Base-by-base conservation (phyloP, 345 rosid species). In the Geranium brycei region DNA sequence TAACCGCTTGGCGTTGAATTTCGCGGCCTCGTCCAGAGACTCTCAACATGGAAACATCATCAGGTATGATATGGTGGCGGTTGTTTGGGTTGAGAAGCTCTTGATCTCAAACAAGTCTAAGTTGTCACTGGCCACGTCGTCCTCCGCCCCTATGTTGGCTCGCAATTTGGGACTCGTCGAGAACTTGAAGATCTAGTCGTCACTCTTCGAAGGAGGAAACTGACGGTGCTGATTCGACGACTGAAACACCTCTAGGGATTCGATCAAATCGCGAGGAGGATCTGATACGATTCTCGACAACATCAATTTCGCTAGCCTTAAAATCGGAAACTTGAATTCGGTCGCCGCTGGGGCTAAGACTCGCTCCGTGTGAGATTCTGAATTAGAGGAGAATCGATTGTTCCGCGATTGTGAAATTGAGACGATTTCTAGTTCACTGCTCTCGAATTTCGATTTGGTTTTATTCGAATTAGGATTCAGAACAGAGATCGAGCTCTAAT, bases 91-190 rank as follows among this genome's bases (percentile, higher is more conserved):
- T 16, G 99, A 83, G 75, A 93, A 83, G 78, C 99, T 93, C 79
- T 93, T 97, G 0, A 93, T 90, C 83, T 93, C 99, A 19, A 93
- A 93, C 62, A 90, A 75, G 72, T 93, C 96, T 0, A 97, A 93
- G 76, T 97, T 90, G 1, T n/a, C n/a, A n/a, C 99, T 93, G 16
- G 80, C 83, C 4, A 74, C 79, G 57, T 86, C 97, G 40, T 89
- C 96, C 14, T 81, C 87, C 0, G 59, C 61, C 4, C 4, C 38
- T n/a, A n/a, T n/a, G 28, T 0, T 23, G 28, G 28, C 28, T 58
- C 74, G 64, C 11, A 77, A 68, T 30, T 62, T 85, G 8, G 78
- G 78, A 55, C 80, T 77, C 17, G 40, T 67, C 53, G 73, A 78
- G 18, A 79, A 68, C 4, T 76, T 35, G 61, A 78, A 78, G 32